Evolutionary conservation across 2,329 filamentous ascomycete genomes (phyloP).

Genomic region (Claviceps maximensis): DNA sequence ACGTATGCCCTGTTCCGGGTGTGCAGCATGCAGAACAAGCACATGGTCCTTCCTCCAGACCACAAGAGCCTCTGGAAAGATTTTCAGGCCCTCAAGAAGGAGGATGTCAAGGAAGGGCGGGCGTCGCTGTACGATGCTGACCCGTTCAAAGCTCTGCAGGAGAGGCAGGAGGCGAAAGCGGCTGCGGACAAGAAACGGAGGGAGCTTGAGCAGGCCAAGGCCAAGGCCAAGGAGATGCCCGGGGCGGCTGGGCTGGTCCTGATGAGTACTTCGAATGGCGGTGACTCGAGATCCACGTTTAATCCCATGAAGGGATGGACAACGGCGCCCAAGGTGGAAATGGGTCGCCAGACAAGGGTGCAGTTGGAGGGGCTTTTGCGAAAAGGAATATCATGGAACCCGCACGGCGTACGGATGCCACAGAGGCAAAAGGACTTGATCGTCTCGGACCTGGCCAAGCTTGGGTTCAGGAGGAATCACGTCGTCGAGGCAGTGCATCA

Average conservation of each 20-base stretch:
- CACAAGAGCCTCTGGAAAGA: slow-evolving; percentile 88
- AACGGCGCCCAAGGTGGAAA: slow-evolving; percentile 78
- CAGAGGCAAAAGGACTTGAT: slow-evolving; percentile 43
- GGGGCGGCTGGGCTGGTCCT: slow-evolving; percentile 43
- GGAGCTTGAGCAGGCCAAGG: slow-evolving; percentile 53
- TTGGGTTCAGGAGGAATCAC: slow-evolving; percentile 83
- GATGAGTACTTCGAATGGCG: slow-evolving; percentile 28
- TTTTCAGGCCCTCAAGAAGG: slow-evolving; percentile 69
- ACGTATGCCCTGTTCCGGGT: slow-evolving; percentile 85
- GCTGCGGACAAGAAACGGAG: slow-evolving; percentile 66
- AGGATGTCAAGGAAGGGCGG: slow-evolving; percentile 62
- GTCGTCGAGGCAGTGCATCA: slow-evolving; percentile 75
- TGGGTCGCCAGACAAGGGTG: slow-evolving; percentile 68
- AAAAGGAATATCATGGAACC: slow-evolving; percentile 75
- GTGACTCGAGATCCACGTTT: slow-evolving; percentile 18
- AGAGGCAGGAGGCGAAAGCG: slow-evolving; percentile 65
- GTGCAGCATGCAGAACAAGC: slow-evolving; percentile 89
- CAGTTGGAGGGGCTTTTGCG: slow-evolving; percentile 72
- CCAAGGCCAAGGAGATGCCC: slow-evolving; percentile 52
- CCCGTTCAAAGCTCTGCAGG: slow-evolving; percentile 69
- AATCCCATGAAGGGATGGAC: slow-evolving; percentile 64
- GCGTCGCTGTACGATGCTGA: slow-evolving; percentile 93
- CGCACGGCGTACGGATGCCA: slow-evolving; percentile 55
- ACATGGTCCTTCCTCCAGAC: slow-evolving; percentile 83
- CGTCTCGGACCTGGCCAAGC: slow-evolving; percentile 57